These are phyloP conservation scores for Nitzschia sp. DNA, from an alignment of 108 stramenopile genomes.

Conservation along the genomic window DNA sequence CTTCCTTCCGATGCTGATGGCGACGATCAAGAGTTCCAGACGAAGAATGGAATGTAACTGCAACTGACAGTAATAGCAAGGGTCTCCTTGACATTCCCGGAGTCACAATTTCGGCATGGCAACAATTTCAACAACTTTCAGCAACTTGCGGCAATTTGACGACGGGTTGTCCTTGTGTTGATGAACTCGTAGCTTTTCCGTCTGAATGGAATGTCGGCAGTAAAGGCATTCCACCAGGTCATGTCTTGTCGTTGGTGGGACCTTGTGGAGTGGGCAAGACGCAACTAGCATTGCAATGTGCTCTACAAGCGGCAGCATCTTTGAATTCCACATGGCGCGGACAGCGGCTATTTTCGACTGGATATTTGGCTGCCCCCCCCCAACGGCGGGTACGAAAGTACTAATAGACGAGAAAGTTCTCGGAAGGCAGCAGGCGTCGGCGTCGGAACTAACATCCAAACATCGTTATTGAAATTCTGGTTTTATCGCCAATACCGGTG, in stretches of 20 bases:
- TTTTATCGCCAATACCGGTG: no score
- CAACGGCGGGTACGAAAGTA: not conserved
- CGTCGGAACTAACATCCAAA: no score
- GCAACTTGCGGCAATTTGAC: constrained; percentile 5
- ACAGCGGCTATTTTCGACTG: constrained; percentile 84
- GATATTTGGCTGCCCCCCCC: constrained; percentile 59
- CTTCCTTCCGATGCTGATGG: no score
- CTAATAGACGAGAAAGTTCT: no score
- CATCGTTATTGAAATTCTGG: no score
- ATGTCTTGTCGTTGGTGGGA: not conserved
- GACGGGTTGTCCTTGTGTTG: constrained; percentile 29
- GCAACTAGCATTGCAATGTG: constrained; percentile 9
- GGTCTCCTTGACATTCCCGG: not conserved
- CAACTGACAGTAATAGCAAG: not conserved
- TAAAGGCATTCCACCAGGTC: constrained; percentile 4
- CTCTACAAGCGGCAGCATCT: not conserved
- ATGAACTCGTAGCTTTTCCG: constrained; percentile 23
- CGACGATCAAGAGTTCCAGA: no score
- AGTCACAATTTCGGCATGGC: not conserved
- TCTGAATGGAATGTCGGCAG: not conserved
- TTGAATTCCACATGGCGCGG: constrained; percentile 82
- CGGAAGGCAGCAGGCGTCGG: no score
- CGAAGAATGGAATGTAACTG: not conserved
- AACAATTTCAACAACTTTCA: constrained; percentile 19
- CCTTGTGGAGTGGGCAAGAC: not conserved